phyloP scores from a whole-genome alignment of 192 early-diverging fungal genomes.

The Geosiphon pyriformis region DNA sequence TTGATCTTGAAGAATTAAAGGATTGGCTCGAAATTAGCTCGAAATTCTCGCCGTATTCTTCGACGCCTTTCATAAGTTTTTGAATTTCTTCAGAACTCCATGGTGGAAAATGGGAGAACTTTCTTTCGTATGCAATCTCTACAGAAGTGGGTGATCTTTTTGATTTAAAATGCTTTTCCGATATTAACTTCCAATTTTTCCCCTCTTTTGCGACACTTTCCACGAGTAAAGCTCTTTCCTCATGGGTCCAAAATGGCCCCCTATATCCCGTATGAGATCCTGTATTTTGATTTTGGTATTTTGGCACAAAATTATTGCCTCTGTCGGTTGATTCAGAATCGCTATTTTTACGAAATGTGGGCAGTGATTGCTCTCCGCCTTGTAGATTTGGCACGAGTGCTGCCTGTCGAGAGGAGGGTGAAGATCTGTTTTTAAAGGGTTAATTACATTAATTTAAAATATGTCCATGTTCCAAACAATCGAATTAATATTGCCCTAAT shows the following conservation, averaged over 20 bases:
- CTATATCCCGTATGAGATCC: too few relatives aligned
- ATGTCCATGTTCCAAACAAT: too few relatives aligned
- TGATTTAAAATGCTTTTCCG: neutral
- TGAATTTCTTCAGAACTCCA: conserved; percentile 2
- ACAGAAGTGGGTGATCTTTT: neutral
- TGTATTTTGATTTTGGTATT: too few relatives aligned
- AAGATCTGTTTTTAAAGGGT: too few relatives aligned
- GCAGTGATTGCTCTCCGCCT: too few relatives aligned
- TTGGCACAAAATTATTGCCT: too few relatives aligned
- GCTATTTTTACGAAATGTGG: too few relatives aligned
- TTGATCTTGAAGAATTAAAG: neutral
- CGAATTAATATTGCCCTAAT: too few relatives aligned
- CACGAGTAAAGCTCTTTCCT: neutral
- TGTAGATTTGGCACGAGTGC: too few relatives aligned
- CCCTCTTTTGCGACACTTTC: neutral
- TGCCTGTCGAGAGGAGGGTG: too few relatives aligned
- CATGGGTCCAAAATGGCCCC: conserved; percentile 3
- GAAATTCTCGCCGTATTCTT: neutral
- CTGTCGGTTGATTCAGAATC: too few relatives aligned
- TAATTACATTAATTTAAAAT: too few relatives aligned
- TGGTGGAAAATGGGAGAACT: neutral
- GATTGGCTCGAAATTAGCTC: neutral
- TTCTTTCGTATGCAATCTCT: neutral
- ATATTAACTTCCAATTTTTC: neutral
- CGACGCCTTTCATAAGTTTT: neutral